Percentiles rank a stretch among this genome's conserved stretches.
Evolutionary conservation across 345 rosid genomes (phyloP).

Genomic region (Anacardium occidentale): DNA sequence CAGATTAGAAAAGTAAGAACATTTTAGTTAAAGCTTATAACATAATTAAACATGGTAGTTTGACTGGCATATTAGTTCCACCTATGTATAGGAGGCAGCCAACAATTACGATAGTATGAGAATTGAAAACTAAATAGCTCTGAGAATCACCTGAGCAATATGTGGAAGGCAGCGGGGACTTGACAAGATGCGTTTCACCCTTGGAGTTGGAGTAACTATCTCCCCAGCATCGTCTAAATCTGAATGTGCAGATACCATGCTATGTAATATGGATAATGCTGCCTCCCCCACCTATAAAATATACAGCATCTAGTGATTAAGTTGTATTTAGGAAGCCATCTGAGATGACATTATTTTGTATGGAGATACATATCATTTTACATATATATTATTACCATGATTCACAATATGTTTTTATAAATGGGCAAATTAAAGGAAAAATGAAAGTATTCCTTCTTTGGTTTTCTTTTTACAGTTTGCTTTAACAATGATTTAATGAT

Average conservation of each 20-base stretch:
- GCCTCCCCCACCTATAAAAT: constrained; percentile 80
- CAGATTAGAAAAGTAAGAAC: not conserved
- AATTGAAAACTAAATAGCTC: constrained; percentile 3
- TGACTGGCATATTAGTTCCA: not conserved
- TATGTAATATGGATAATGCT: constrained; percentile 85
- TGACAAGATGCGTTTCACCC: constrained; percentile 91
- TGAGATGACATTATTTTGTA: not conserved
- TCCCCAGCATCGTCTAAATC: constrained; percentile 99
- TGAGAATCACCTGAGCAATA: constrained; percentile 77
- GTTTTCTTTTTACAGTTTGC: constrained; percentile 8
- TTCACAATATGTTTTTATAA: constrained; percentile 2
- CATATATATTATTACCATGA: not conserved
- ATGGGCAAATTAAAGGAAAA: not conserved
- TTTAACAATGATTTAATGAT: not conserved
- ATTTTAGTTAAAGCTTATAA: constrained; percentile 3
- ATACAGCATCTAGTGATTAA: constrained; percentile 25
- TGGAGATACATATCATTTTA: not conserved
- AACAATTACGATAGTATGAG: not conserved
- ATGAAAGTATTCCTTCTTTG: constrained; percentile 4
- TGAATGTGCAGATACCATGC: constrained; percentile 99
- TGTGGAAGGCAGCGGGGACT: constrained; percentile 97
- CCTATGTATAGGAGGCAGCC: not conserved
- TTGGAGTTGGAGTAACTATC: constrained; percentile 98
- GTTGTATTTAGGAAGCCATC: constrained; percentile 6
- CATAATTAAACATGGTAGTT: not conserved